phyloP scores from a whole-genome alignment of 768 basidiomycete genomes.

The Mycena metata region DNA sequence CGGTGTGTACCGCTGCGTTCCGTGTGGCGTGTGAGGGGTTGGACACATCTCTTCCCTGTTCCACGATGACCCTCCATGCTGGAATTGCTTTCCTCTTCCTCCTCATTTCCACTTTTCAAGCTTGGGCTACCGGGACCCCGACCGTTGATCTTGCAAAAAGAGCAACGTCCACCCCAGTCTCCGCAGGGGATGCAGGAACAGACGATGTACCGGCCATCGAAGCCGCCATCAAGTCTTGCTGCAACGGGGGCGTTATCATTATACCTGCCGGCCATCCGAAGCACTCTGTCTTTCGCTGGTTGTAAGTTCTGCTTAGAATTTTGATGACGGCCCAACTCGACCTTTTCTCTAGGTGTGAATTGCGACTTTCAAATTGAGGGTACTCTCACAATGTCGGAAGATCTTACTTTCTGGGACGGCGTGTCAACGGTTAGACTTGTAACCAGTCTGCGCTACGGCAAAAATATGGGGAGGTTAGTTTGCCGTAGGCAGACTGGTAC shows the following conservation, averaged over 20 bases:
- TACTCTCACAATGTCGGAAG: conserved; percentile 46
- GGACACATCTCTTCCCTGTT: too few species aligned
- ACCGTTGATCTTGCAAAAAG: conserved; percentile 40
- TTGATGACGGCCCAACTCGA: not conserved
- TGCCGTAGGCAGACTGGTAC: too few species aligned
- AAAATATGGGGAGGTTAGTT: too few species aligned
- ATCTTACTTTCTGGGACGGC: conserved; percentile 48
- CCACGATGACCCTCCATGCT: too few species aligned
- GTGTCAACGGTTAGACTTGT: too few species aligned
- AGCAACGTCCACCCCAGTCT: conserved; percentile 45
- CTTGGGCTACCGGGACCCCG: conserved; percentile 27
- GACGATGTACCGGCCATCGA: conserved; percentile 50
- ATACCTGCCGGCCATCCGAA: conserved; percentile 47
- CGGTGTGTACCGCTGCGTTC: too few species aligned
- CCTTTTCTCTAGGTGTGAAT: conserved; percentile 27
- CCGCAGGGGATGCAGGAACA: conserved; percentile 40
- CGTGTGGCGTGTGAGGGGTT: too few species aligned
- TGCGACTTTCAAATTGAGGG: conserved; percentile 50
- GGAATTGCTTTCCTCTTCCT: too few species aligned
- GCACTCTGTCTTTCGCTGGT: conserved; percentile 46
- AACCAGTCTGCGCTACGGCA: too few species aligned
- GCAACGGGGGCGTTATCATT: conserved; percentile 48
- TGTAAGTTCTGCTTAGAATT: conserved; percentile 31
- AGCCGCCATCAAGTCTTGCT: conserved; percentile 47
- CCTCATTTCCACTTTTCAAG: too few species aligned